These are phyloP conservation scores for Pseudozyma pruni DNA, from an alignment of 1,284 basidiomycete genomes.

Conservation along the genomic window DNA sequence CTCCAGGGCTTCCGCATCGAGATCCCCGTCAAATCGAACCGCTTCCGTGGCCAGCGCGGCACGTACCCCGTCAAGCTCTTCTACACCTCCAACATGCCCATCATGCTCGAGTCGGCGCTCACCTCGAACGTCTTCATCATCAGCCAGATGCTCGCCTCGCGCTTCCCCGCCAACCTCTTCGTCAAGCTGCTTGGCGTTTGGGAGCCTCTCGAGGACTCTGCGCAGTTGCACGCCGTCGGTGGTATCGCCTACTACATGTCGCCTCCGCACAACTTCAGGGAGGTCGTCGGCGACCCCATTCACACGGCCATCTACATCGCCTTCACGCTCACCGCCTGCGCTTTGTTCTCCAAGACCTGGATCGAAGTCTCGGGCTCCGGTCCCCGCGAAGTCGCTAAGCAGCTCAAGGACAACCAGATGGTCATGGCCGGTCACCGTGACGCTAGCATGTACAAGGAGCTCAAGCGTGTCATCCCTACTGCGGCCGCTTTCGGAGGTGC, in stretches of 20 bases:
- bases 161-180: conserved; percentile 91
- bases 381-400: conserved; percentile 94
- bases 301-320: conserved; percentile 91
- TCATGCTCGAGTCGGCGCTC: conserved; percentile 96
- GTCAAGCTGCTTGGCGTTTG: conserved; percentile 91
- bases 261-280: conserved; percentile 88
- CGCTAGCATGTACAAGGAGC: conserved; percentile 97
- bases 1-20: conserved; percentile 98
- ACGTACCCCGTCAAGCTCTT: conserved; percentile 98
- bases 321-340: conserved; percentile 93
- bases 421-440: conserved; percentile 98
- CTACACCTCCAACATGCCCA: conserved; percentile 99
- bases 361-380: conserved; percentile 97
- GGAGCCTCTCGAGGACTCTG: conserved; percentile 95
- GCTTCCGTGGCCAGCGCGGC: conserved; percentile 92
- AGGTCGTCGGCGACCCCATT: conserved; percentile 88
- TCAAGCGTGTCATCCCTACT: conserved; percentile 96
- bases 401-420: conserved; percentile 98
- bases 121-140: conserved; percentile 96
- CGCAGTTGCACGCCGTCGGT: conserved; percentile 88
- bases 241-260: conserved; percentile 98
- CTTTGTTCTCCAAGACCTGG: conserved; percentile 99
- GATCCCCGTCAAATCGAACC: conserved; percentile 97
- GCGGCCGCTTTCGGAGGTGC: conserved; percentile 97
- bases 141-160: conserved; percentile 86